Percentiles rank a stretch among this genome's conserved stretches.
Evolutionary conservation across 192 early-diverging fungal genomes (phyloP).

Genomic region (Coemansia sp.): DNA sequence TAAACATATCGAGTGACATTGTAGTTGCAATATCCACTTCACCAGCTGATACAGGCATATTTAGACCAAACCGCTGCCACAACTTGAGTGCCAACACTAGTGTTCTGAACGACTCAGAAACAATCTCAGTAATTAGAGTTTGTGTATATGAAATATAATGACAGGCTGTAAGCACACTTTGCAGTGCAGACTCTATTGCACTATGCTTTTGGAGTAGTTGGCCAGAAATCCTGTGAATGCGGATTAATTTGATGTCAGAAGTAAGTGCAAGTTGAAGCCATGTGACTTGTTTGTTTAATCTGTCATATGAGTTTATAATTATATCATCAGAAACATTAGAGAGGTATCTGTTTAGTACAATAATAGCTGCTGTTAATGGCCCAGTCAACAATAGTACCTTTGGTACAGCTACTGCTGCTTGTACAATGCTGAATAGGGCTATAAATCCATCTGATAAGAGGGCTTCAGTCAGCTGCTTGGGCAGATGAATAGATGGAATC

Average conservation of each 20-base stretch:
- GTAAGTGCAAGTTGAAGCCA: not conserved
- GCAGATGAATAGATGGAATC: not conserved
- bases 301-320: too few relatives aligned
- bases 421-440: not conserved
- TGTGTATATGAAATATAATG: not conserved
- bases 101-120: not conserved
- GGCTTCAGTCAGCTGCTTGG: not conserved
- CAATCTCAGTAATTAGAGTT: not conserved
- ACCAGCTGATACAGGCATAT: not conserved
- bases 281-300: too few relatives aligned
- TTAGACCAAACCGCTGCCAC: not conserved
- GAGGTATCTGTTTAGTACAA: not conserved
- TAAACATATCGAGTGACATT: not conserved
- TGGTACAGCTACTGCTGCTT: not conserved
- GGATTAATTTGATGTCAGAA: not conserved
- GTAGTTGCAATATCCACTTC: slow-evolving; percentile 11
- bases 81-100: slow-evolving; percentile 6
- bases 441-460: not conserved
- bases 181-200: too few relatives aligned
- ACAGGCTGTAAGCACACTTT: too few relatives aligned
- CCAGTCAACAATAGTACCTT: not conserved
- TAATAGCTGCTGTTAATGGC: not conserved
- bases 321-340: too few relatives aligned
- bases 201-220: not conserved
- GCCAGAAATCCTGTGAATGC: not conserved